Base-by-base conservation (phyloP, 768 basidiomycete species). In the Coprinopsis sp. region DNA sequence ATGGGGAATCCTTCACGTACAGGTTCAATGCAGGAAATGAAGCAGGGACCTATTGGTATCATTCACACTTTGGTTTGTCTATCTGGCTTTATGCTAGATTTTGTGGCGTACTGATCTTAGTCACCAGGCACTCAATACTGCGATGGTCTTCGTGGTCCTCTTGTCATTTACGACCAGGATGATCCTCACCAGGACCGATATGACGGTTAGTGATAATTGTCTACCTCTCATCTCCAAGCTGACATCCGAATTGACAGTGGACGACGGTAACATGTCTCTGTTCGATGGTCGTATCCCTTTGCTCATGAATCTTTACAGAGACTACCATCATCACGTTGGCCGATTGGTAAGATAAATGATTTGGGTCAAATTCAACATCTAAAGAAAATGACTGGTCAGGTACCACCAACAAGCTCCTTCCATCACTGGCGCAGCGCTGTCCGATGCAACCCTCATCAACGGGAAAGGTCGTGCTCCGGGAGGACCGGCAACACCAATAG, bases 371-470 rank as follows among this genome's bases (percentile, higher is more conserved):
- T 21, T 16, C 38, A 11, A 6, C 8, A 8, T 8, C 16, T 25
- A 22, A 21, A 18, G 19, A n/a, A n/a, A n/a, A 24, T 10, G n/a
- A 79, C 18, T 8, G 16, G 8, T 11, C 18, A 42, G 40, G 77
- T 76, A 71, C 51, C 74, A 69, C 37, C 24, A 22, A 6, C 59
- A 57, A 6, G 61, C 66, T 2, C 51, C 44, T n/a, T 56, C 41
- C 6, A 57, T 59, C 0, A 53, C 46, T 8, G 36, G 45, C 18
- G 41, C 62, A 7, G 56, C 64, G 0, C 44, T 45, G 1, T 28
- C 67, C 1, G 55, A 76, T 43, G 62, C 77, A 14, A 74, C 71
- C 0, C 55, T 82, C 5, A 77, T 82, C 40, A 81, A 81, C 34
- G 78, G 78, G 0, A 55, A 54, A 14, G 78, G 79, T 16, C 73